These are phyloP conservation scores for Dendrobium officinale DNA, from an alignment of 106 monocot genomes.

Conservation along the genomic window DNA sequence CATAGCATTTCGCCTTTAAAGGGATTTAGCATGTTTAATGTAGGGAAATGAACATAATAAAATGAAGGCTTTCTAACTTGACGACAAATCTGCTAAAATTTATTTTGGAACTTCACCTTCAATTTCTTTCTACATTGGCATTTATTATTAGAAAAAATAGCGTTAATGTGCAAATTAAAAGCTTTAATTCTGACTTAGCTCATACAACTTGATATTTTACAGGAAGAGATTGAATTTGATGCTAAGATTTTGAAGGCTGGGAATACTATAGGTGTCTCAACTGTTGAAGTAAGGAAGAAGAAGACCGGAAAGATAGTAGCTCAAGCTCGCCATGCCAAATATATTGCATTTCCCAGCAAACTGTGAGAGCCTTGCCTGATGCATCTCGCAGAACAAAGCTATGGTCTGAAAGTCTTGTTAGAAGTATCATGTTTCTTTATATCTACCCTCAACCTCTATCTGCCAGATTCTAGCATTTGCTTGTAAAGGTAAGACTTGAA, in stretches of 20 bases:
- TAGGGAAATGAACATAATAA: no score
- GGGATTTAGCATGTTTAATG: no score
- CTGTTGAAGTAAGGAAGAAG: conserved; percentile 70
- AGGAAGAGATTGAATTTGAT: conserved; percentile 89
- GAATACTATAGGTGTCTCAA: conserved; percentile 46
- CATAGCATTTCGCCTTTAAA: no score
- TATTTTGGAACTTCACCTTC: not conserved
- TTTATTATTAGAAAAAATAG: not conserved
- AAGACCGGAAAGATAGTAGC: conserved; percentile 60
- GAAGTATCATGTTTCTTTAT: no score
- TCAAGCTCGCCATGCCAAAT: conserved; percentile 67
- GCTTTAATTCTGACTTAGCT: not conserved
- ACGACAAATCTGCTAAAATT: no score
- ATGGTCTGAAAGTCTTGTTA: no score
- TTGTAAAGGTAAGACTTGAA: no score
- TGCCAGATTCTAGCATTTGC: no score
- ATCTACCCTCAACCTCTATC: no score
- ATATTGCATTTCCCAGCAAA: conserved; percentile 50
- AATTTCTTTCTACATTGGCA: not conserved
- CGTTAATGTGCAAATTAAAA: not conserved
- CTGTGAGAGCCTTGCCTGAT: conserved; percentile 12
- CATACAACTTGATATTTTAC: not conserved
- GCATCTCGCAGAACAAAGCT: no score
- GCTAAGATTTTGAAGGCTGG: conserved; percentile 64
- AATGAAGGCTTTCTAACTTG: no score